These are phyloP conservation scores for Pyrenophora seminiperda DNA, from an alignment of 2,329 filamentous ascomycete species.

Conservation along the genomic window DNA sequence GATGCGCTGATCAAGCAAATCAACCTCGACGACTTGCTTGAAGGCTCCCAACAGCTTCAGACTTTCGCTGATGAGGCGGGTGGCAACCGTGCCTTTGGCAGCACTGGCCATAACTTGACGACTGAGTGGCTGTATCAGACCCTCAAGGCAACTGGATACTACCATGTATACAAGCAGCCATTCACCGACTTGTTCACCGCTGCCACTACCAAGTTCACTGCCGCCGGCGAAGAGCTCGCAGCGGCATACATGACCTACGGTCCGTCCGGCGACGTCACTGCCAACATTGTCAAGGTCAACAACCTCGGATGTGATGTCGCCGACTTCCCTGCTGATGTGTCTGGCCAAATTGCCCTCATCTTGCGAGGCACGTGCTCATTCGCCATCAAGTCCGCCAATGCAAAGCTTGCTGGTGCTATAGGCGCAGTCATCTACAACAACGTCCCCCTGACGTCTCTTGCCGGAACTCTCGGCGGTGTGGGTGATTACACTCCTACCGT, in stretches of 20 bases:
- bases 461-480: slow-evolving; percentile 68
- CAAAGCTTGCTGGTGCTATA: slow-evolving; percentile 69
- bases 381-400: slow-evolving; percentile 68
- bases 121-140: slow-evolving; percentile 42
- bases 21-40: slow-evolving; percentile 39
- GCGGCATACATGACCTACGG: slow-evolving; percentile 57
- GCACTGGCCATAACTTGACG: slow-evolving; percentile 43
- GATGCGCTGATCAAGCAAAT: slow-evolving; percentile 35
- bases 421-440: slow-evolving; percentile 76
- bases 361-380: slow-evolving; percentile 71
- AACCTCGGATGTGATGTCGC: slow-evolving; percentile 66
- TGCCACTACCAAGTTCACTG: slow-evolving; percentile 34
- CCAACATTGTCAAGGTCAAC: slow-evolving; percentile 64
- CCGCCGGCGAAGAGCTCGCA: slow-evolving; percentile 29
- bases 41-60: slow-evolving; percentile 42
- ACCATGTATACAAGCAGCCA: slow-evolving; percentile 42
- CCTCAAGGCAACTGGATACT: slow-evolving; percentile 38
- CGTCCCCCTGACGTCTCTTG: slow-evolving; percentile 60
- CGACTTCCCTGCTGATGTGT: slow-evolving; percentile 64
- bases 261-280: slow-evolving; percentile 65
- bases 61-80: slow-evolving; percentile 39
- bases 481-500: slow-evolving; percentile 68
- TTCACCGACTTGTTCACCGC: slow-evolving; percentile 45
- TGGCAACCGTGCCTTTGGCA: slow-evolving; percentile 45
- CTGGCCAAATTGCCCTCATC: slow-evolving; percentile 70